These are phyloP conservation scores for Diaporthe destruens DNA, from an alignment of 2,329 filamentous ascomycete species.

Conservation along the genomic window DNA sequence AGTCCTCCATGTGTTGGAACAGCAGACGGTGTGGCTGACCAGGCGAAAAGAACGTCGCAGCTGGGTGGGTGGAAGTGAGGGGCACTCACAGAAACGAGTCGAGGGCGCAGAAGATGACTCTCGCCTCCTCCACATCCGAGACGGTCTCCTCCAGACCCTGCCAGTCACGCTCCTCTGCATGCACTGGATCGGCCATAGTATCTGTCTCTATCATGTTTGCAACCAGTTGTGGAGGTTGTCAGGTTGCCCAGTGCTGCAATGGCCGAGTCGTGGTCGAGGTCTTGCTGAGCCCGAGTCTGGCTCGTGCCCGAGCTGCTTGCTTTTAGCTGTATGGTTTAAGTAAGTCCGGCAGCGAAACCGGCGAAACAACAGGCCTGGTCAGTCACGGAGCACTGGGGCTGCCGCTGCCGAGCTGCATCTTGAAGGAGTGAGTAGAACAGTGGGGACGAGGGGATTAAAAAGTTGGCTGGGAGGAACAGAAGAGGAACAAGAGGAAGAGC, in stretches of 20 bases:
- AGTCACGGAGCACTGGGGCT: constrained; percentile 26
- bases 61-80: constrained; percentile 30
- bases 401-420: constrained; percentile 24
- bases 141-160: constrained; percentile 73
- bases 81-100: constrained; percentile 87
- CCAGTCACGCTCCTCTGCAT: constrained; percentile 62
- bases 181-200: constrained; percentile 19
- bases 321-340: constrained; percentile 8
- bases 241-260: background rate
- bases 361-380: constrained; percentile 17
- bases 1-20: background rate
- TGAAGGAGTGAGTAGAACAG: background rate
- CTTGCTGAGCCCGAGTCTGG: constrained; percentile 10
- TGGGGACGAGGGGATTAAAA: background rate
- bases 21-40: background rate
- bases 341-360: constrained; percentile 18
- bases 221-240: constrained; percentile 15
- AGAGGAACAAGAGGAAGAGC: background rate
- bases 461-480: background rate
- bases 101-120: constrained; percentile 83
- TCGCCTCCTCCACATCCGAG: constrained; percentile 82
- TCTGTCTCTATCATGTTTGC: constrained; percentile 21
- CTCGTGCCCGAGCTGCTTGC: background rate
- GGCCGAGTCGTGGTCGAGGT: background rate
- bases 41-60: background rate